phyloP scores from a whole-genome alignment of 1,284 basidiomycete species.

The Papiliotrema flavescens region DNA sequence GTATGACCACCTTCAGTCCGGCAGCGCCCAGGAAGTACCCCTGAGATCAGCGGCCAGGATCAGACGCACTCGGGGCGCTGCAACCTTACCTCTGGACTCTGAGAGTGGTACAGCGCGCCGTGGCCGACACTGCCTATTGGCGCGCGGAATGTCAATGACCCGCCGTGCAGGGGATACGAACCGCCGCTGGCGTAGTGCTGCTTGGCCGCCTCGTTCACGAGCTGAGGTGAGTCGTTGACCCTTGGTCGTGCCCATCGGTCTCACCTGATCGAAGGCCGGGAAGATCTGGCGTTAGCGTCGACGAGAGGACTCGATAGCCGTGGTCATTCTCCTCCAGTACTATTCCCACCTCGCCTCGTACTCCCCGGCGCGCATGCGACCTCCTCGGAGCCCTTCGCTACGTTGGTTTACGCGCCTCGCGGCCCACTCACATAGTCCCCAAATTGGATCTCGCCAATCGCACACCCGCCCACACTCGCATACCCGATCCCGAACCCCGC shows the following conservation, averaged over 20 bases:
- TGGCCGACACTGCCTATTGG: constrained; percentile 90
- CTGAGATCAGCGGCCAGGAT: constrained; percentile 17
- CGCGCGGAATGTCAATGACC: constrained; percentile 79
- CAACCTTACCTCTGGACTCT: constrained; percentile 68
- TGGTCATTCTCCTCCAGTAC: too few species aligned
- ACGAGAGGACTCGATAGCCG: neutral
- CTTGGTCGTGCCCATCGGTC: too few species aligned
- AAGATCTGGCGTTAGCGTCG: constrained; percentile 58
- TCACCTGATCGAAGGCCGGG: constrained; percentile 85
- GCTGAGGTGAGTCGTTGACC: constrained; percentile 56
- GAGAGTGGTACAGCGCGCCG: constrained; percentile 89
- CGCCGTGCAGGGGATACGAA: constrained; percentile 60
- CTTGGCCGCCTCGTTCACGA: constrained; percentile 95
- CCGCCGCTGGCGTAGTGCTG: constrained; percentile 85
- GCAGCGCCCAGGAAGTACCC: constrained; percentile 89
- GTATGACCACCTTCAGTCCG: constrained; percentile 88
- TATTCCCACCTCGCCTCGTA: too few species aligned
- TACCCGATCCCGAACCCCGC: constrained; percentile 91
- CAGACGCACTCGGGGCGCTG: neutral
- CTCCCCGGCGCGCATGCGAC: too few species aligned
- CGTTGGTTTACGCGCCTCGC: too few species aligned
- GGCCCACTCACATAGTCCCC: constrained; percentile 41
- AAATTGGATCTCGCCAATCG: constrained; percentile 85
- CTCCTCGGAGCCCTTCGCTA: neutral
- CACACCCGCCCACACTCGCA: constrained; percentile 88